Percentiles rank a stretch among this genome's conserved stretches.
These are phyloP conservation scores for Trichoderma cornu-damae DNA, from an alignment of 2,329 filamentous ascomycete genomes.

Conservation along the genomic window DNA sequence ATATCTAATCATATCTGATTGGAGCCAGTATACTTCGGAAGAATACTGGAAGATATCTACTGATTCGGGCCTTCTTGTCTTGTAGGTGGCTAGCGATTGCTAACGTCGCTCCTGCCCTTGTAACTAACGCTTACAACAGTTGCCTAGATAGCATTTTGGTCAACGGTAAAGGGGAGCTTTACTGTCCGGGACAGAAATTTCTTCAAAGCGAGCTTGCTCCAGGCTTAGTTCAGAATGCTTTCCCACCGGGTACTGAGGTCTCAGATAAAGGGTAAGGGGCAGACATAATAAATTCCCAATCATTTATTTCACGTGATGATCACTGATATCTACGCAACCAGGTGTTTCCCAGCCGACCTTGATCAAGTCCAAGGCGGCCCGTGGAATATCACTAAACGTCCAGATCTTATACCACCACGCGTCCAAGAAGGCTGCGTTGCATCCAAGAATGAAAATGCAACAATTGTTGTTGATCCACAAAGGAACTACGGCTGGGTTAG, in stretches of 20 bases:
- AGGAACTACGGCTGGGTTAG: constrained; percentile 41
- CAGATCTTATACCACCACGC: constrained; percentile 37
- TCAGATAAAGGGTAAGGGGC: constrained; percentile 39
- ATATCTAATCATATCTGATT: constrained; percentile 53
- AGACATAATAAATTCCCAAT: background rate
- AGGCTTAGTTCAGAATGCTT: constrained; percentile 26
- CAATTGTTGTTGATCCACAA: constrained; percentile 26
- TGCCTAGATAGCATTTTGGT: constrained; percentile 60
- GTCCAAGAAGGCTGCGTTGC: constrained; percentile 39
- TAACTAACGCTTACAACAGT: constrained; percentile 25
- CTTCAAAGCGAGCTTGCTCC: constrained; percentile 36
- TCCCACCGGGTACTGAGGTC: constrained; percentile 31
- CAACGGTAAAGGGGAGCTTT: constrained; percentile 55
- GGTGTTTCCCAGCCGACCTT: background rate
- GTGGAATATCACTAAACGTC: constrained; percentile 33
- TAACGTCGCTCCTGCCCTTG: no score
- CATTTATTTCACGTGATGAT: background rate
- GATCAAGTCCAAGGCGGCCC: constrained; percentile 12
- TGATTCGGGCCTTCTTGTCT: constrained; percentile 41
- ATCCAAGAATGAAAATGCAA: constrained; percentile 41
- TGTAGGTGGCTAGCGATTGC: background rate
- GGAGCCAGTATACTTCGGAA: constrained; percentile 49
- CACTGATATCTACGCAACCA: background rate
- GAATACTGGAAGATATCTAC: constrained; percentile 42
- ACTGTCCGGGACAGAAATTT: constrained; percentile 44